A percentile compares a stretch with the other conserved stretches of the same genome.
Evolutionary conservation across 805 yeast genomes (phyloP).

Genomic region (Candida adriatica): DNA sequence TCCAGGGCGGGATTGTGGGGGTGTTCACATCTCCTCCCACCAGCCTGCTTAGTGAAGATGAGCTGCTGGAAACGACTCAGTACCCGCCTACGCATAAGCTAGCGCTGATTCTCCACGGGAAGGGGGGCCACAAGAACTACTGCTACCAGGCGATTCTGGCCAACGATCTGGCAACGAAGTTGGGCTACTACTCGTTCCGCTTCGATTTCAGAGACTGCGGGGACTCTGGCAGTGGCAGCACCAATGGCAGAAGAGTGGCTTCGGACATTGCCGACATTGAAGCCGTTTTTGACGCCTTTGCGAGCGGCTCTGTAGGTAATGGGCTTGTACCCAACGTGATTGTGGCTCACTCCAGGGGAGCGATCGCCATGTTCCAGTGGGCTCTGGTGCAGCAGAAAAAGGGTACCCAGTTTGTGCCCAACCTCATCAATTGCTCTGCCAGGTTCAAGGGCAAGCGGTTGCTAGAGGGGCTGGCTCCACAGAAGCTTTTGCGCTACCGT

Average conservation of each 20-base stretch:
- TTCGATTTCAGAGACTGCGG: constrained; percentile 89
- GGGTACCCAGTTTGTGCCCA: constrained; percentile 43
- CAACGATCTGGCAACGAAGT: constrained; percentile 43
- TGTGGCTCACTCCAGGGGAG: constrained; percentile 78
- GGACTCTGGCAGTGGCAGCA: constrained; percentile 44
- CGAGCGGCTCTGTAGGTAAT: constrained; percentile 29
- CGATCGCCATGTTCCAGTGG: constrained; percentile 70
- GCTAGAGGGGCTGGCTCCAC: constrained; percentile 11
- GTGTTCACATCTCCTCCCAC: constrained; percentile 30
- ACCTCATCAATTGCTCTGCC: constrained; percentile 65
- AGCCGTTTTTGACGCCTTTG: constrained; percentile 28
- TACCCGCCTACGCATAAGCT: constrained; percentile 38
- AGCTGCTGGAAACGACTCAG: constrained; percentile 9
- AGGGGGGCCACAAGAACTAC: constrained; percentile 77
- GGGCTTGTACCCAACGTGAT: constrained; percentile 47
- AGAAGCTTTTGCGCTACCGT: constrained; percentile 38
- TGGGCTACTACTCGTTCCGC: constrained; percentile 62
- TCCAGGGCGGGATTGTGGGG: constrained; percentile 29
- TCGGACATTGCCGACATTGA: constrained; percentile 69
- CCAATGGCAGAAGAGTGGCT: constrained; percentile 47
- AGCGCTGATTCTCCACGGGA: constrained; percentile 74
- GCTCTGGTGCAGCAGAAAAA: constrained; percentile 39
- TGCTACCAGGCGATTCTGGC: constrained; percentile 66
- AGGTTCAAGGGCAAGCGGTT: constrained; percentile 38
- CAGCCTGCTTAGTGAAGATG: constrained; percentile 16